Conservation (phyloP, 2,329 filamentous ascomycete species). For the Neonectria coccinea region DNA sequence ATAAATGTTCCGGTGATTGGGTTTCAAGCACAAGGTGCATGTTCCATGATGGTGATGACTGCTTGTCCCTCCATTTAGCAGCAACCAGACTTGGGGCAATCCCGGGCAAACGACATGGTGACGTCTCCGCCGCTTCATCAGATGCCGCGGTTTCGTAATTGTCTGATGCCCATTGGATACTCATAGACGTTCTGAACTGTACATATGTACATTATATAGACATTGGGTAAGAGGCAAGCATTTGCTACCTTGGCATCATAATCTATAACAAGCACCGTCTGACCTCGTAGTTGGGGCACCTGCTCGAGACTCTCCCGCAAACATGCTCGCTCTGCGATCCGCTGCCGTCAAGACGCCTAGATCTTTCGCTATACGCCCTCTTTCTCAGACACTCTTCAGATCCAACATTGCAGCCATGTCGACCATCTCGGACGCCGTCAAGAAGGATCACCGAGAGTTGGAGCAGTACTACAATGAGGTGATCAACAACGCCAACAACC, state of each 20-base stretch:
- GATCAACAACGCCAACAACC: constrained; percentile 46
- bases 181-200: neutral
- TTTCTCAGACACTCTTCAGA: neutral
- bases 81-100: neutral
- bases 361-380: neutral
- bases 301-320: neutral
- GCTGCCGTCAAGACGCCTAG: neutral
- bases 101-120: neutral
- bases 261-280: neutral
- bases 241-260: neutral
- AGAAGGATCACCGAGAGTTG: constrained; percentile 48
- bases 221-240: neutral
- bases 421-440: constrained; percentile 42
- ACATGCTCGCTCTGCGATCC: neutral
- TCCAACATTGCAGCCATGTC: neutral
- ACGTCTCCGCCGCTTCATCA: neutral
- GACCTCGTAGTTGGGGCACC: neutral
- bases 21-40: neutral
- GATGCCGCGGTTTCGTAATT: neutral
- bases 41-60: neutral
- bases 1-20: too few relatives aligned
- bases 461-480: constrained; percentile 57
- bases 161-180: neutral
- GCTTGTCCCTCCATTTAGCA: neutral
- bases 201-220: neutral